Base-by-base conservation (phyloP, 345 rosid species). In the Carallia brachiata region DNA sequence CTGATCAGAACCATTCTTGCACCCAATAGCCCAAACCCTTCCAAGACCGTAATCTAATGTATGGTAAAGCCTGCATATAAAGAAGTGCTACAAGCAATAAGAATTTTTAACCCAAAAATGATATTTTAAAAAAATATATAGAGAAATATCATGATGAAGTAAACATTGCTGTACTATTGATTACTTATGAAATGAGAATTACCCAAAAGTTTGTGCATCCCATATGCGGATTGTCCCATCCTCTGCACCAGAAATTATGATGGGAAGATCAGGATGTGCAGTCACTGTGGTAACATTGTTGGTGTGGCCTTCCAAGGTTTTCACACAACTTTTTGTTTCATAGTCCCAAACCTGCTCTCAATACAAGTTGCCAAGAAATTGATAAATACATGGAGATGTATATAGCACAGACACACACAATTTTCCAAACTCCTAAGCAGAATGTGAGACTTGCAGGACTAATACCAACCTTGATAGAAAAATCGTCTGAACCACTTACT, bases 401-500 rank as follows among this genome's bases (percentile, higher is more conserved):
- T 36, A 27, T 18, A 13, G 47, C 54, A 64, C 6, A 63, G 15
- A 72, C 9, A 19, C 7, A 30, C 31, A 5, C 0, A 65, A 19
- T 58, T 40, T n/a, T n/a, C n/a, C n/a, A n/a, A n/a, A n/a, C 13
- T 40, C 48, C 48, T 10, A 1, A 1, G 48, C 7, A 40, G 15
- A 40, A 40, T 40, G 15, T 8, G 67, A 57, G 9, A 55, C 18
- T 0, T 39, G 7, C 6, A 30, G 4, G 4, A 1, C 28, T 65
- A 32, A 40, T 13, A n/a, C 64, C 36, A 31, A 77, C 84, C 81
- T 81, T 81, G 12, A 71, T 36, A 48, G 78, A 72, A 61, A 39
- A 56, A 65, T 83, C 84, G 65, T 83, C 82, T 27, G 80, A 80
- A 23, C 83, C 86, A 28, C 76, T 80, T 7, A 77, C 19, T 16